These are phyloP conservation scores for Pueraria montana DNA, from an alignment of 306 rosid species.

Conservation along the genomic window DNA sequence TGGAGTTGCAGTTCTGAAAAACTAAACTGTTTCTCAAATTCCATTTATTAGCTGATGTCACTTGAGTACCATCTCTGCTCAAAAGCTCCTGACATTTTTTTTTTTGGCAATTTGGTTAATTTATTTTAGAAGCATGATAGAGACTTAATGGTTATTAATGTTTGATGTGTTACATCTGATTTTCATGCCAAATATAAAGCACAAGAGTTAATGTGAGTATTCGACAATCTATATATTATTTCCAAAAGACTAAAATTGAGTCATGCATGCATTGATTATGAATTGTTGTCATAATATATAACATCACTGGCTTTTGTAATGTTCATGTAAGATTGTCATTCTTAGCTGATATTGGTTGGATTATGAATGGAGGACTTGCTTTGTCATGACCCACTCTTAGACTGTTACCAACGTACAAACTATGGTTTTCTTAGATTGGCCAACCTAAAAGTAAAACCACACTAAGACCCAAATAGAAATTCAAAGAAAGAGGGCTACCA, in stretches of 20 bases:
- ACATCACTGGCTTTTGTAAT: slow-evolving; percentile 16
- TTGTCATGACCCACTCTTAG: no score
- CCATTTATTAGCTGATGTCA: slow-evolving; percentile 37
- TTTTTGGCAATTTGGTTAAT: slow-evolving; percentile 40
- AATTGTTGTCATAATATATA: slow-evolving; percentile 5
- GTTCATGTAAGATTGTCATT: neutral
- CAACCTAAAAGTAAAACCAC: no score
- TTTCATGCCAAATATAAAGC: slow-evolving; percentile 88
- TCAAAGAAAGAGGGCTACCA: no score
- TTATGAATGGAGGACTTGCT: no score
- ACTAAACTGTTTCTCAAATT: slow-evolving; percentile 16
- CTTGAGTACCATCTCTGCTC: slow-evolving; percentile 22
- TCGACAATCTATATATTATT: slow-evolving; percentile 37
- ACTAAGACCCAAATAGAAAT: no score
- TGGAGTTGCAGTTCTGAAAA: slow-evolving; percentile 25
- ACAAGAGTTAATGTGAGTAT: slow-evolving; percentile 89
- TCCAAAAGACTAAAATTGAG: neutral
- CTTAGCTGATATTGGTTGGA: no score
- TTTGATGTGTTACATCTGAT: slow-evolving; percentile 69
- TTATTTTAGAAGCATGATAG: slow-evolving; percentile 73
- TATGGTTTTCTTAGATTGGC: no score
- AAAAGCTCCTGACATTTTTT: slow-evolving; percentile 38
- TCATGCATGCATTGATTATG: slow-evolving; percentile 5
- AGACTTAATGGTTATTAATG: slow-evolving; percentile 76
- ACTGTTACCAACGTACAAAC: no score